phyloP scores from a whole-genome alignment of 495 filamentous ascomycete species.

The Tuber borchii region DNA sequence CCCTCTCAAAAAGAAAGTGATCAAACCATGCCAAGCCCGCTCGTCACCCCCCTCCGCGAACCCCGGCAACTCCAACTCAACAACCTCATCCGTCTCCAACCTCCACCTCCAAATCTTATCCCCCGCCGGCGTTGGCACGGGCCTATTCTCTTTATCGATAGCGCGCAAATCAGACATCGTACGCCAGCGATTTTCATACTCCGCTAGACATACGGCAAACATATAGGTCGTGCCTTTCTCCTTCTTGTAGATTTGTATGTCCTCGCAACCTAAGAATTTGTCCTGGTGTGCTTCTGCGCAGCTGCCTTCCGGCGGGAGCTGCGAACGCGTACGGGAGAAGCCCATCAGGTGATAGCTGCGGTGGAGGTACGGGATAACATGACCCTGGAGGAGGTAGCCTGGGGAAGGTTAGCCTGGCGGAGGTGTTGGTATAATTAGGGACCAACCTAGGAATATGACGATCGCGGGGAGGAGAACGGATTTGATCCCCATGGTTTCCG shows the following conservation, averaged over 20 bases:
- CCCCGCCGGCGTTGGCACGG: conserved; percentile 1
- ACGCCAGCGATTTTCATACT: conserved; percentile 17
- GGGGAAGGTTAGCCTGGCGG: conserved; percentile 3
- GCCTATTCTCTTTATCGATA: neutral
- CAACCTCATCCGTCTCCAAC: conserved; percentile 27
- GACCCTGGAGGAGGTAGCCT: conserved; percentile 21
- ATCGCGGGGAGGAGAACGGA: conserved; percentile 17
- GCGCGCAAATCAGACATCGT: conserved; percentile 1
- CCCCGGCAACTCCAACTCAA: conserved; percentile 19
- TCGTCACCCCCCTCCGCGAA: conserved; percentile 16
- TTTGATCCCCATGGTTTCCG: neutral
- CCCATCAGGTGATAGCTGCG: conserved; percentile 20
- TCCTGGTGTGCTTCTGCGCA: conserved; percentile 31
- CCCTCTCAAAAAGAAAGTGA: neutral
- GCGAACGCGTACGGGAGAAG: conserved; percentile 34
- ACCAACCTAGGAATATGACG: conserved; percentile 16
- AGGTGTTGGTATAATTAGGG: neutral
- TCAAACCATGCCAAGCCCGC: conserved; percentile 24
- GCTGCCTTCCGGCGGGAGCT: conserved; percentile 27
- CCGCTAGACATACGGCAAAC: conserved; percentile 27
- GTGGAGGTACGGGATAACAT: conserved; percentile 23
- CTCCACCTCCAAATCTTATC: conserved; percentile 39
- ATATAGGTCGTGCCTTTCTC: conserved; percentile 12
- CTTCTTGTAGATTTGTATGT: conserved; percentile 30
- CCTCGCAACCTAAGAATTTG: conserved; percentile 34